Base-by-base conservation (phyloP, 495 filamentous ascomycete species). In the Viridothelium virens region DNA sequence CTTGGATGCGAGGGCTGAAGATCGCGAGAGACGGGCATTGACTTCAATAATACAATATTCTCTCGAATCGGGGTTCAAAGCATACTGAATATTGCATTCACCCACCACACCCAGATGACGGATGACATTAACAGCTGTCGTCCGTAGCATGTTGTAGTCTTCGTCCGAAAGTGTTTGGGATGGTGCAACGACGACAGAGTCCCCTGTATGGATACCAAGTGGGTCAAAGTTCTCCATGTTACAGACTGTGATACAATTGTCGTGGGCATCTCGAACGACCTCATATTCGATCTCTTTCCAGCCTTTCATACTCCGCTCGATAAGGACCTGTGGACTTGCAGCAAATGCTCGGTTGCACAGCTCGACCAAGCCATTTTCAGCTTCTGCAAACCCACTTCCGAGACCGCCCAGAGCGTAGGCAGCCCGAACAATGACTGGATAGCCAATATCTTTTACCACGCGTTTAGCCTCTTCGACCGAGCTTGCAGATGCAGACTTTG, bases 211-310 rank as follows among this genome's bases (percentile, higher is more conserved):
- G 64, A 96, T 93, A 74, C 93, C 93, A 41, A 97, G 83, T 46
- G 93, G 93, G 74, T 97, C 93, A 74, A 97, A 97, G 79, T 97
- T 97, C 81, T 97, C 93, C 93, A 97, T 97, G 81, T 97, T 97
- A 82, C 93, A 97, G 56, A 97, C 93, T 18, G 93, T 97, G 70
- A 97, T 97, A 77, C 94, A 97, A 80, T 97, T 97, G 82, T 97
- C 94, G 70, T 86, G 83, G 56, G 88, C 89, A 77, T 97, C 93
- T 66, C 93, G 87, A 46, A 97, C 93, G 41, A 97, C 93, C 76
- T 97, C 93, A 74, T 97, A 97, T 76, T 97, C 93, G 64, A 96
- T 89, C 78, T 97, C 93, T 79, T 97, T 97, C 94, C 94, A 98
- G 59, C 94, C 94, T 78, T 98, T 98, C 94, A 98, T 98, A 79